Evolutionary conservation across 2,329 filamentous ascomycete species (phyloP).

Genomic region (Elsinoe necatrix): DNA sequence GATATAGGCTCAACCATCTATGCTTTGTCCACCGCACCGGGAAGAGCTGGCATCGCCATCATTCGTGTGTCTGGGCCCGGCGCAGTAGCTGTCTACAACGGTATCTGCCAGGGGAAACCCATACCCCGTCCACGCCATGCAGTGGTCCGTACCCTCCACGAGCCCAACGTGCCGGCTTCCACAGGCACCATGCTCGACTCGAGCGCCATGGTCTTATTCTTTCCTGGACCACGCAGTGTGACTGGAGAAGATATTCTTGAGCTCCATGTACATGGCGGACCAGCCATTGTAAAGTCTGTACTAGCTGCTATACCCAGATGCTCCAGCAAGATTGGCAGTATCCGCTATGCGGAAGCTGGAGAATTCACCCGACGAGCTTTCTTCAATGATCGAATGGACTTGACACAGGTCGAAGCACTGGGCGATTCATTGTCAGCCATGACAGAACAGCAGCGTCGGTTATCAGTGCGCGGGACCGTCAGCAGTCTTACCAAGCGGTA

Average conservation of each 20-base stretch:
- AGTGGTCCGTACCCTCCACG: conserved; percentile 63
- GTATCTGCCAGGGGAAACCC: conserved; percentile 48
- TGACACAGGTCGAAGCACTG: conserved; percentile 69
- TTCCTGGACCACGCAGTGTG: conserved; percentile 70
- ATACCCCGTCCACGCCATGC: conserved; percentile 56
- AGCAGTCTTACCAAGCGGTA: conserved; percentile 61
- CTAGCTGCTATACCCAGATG: conserved; percentile 64
- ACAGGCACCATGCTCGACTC: conserved; percentile 57
- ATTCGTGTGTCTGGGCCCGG: conserved; percentile 76
- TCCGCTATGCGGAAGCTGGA: conserved; percentile 87
- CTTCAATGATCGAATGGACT: conserved; percentile 71
- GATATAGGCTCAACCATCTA: conserved; percentile 60
- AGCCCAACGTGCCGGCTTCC: conserved; percentile 39
- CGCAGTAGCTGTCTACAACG: conserved; percentile 58
- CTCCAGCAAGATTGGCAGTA: conserved; percentile 25
- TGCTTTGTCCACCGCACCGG: conserved; percentile 78
- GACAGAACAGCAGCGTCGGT: conserved; percentile 85
- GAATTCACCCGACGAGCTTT: conserved; percentile 95
- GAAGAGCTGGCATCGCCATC: conserved; percentile 82
- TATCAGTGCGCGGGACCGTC: conserved; percentile 71
- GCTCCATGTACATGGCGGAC: conserved; percentile 86
- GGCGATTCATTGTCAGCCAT: conserved; percentile 55
- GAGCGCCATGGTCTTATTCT: conserved; percentile 71
- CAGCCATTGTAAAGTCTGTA: conserved; percentile 80
- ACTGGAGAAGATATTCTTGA: conserved; percentile 92